Evolutionary conservation across 2,329 filamentous ascomycete genomes (phyloP).

Genomic region (Emergomyces pasteurianus): DNA sequence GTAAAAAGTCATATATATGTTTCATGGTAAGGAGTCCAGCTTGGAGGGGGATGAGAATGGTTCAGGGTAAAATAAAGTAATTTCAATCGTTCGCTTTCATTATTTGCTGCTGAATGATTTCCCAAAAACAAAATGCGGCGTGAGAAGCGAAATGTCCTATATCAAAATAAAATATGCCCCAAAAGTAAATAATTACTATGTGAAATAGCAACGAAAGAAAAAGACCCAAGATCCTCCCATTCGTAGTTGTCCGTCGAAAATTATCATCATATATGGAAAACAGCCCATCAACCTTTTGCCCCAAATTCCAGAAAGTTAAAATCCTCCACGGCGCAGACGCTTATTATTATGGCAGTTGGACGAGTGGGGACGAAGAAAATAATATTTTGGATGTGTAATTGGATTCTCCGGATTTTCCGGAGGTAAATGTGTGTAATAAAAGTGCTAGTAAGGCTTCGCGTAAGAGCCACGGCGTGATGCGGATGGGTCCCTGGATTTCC

Average conservation of each 20-base stretch:
- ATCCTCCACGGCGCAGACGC: background rate
- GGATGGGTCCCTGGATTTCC: slow-evolving; percentile 5
- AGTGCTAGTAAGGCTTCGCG: background rate
- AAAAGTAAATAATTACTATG: background rate
- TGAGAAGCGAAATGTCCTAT: background rate
- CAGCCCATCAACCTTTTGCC: background rate
- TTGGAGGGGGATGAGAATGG: background rate
- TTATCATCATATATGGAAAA: background rate
- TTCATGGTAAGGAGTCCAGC: background rate
- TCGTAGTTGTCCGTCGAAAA: background rate
- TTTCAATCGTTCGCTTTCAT: background rate
- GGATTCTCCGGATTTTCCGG: background rate
- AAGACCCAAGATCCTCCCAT: too few species aligned
- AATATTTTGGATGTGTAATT: background rate
- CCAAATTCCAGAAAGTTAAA: background rate
- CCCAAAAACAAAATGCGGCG: background rate
- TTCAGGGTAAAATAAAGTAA: background rate
- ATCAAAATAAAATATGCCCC: background rate
- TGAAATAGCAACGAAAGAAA: background rate
- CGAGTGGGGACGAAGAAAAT: background rate
- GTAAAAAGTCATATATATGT: background rate
- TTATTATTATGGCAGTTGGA: background rate
- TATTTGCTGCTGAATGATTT: background rate
- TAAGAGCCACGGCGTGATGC: slow-evolving; percentile 1
- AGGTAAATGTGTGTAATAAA: background rate